Evolutionary conservation across 2,329 filamentous ascomycete genomes (phyloP).

Genomic region (Macrophomina pseudophaseolina): DNA sequence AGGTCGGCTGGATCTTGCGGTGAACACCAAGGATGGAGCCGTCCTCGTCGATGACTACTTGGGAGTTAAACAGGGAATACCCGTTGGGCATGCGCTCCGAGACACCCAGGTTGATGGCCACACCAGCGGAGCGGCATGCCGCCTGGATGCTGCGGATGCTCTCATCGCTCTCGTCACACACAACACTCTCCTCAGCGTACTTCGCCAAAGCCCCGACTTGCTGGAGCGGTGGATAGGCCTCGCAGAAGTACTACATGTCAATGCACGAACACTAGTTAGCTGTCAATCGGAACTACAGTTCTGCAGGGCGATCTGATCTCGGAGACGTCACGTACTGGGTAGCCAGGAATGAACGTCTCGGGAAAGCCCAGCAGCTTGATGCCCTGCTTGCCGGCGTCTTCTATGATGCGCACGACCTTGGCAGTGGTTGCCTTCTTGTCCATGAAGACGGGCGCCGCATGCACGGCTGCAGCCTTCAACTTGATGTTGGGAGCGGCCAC

Average conservation of each 20-base stretch:
- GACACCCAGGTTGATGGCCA: slow-evolving; percentile 43
- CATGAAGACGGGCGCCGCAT: slow-evolving; percentile 46
- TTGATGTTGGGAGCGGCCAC: slow-evolving; percentile 28
- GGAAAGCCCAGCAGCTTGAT: slow-evolving; percentile 44
- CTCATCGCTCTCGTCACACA: slow-evolving; percentile 37
- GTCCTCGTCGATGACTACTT: slow-evolving; percentile 41
- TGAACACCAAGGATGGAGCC: slow-evolving; percentile 44
- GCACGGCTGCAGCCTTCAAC: slow-evolving; percentile 44
- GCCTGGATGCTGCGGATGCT: slow-evolving; percentile 40
- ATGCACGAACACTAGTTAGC: slow-evolving; percentile 15
- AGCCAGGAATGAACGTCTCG: slow-evolving; percentile 45
- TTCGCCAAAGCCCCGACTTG: slow-evolving; percentile 40
- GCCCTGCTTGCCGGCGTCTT: slow-evolving; percentile 38
- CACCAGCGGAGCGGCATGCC: slow-evolving; percentile 38
- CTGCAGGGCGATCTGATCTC: background rate
- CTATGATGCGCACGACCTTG: slow-evolving; percentile 41
- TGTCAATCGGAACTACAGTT: background rate
- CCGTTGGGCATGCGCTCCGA: slow-evolving; percentile 42
- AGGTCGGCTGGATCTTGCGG: slow-evolving; percentile 46
- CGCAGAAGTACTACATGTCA: slow-evolving; percentile 39
- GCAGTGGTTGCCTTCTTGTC: slow-evolving; percentile 42
- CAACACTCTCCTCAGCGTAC: slow-evolving; percentile 43
- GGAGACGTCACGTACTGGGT: slow-evolving; percentile 36
- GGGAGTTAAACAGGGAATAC: slow-evolving; percentile 44
- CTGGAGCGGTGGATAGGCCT: slow-evolving; percentile 44